Evolutionary conservation across 2,329 filamentous ascomycete species (phyloP), one percentile per base, ranked within the genome.

Genomic region (Fusarium guadeloupense): DNA sequence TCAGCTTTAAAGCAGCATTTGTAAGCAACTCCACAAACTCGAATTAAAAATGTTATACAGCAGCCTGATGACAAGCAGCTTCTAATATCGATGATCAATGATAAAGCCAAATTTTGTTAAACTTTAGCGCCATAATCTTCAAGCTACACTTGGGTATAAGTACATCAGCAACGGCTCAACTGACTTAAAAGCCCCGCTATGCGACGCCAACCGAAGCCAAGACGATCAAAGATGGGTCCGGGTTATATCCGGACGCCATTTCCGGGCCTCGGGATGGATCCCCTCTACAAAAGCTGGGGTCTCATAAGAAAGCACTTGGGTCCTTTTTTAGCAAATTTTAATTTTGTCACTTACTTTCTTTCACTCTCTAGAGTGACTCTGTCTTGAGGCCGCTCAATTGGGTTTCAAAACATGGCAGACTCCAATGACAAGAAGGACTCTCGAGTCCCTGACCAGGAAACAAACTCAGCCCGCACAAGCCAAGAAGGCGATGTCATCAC

Each of bases 231-330:
- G 40, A 41, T 44, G 51, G 39, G 20, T 30, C 61, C 61, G 64
- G 39, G 33, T 49, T 66, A 68, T 68, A 40, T 40, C 65, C 64
- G 65, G 54, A 49, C 46, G 40, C 49, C 66, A 67, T 66, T 58
- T 50, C 54, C 66, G 63, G 50, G 50, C 20, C n/a, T 63, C 61
- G 61, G 62, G 44, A 17, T 39, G n/a, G n/a, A n/a, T n/a, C n/a
- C 25, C 51, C 51, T 55, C 54, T 38, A n/a, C n/a, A n/a, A n/a
- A 55, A 51, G 37, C 33, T 26, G 53, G 61, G 61, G 55, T 62
- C n/a, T n/a, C 44, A 52, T 63, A 55, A 64, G 44, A 41, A n/a
- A 58, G 38, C 16, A 63, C 53, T 35, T 37, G 42, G 31, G 25
- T 26, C 40, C 46, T 46, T 37, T 33, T 62, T 44, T 43, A 31